A percentile compares a stretch with the other conserved stretches of the same genome.
Conservation (phyloP, 2,329 filamentous ascomycete genomes). For the Fusarium cicatricum region DNA sequence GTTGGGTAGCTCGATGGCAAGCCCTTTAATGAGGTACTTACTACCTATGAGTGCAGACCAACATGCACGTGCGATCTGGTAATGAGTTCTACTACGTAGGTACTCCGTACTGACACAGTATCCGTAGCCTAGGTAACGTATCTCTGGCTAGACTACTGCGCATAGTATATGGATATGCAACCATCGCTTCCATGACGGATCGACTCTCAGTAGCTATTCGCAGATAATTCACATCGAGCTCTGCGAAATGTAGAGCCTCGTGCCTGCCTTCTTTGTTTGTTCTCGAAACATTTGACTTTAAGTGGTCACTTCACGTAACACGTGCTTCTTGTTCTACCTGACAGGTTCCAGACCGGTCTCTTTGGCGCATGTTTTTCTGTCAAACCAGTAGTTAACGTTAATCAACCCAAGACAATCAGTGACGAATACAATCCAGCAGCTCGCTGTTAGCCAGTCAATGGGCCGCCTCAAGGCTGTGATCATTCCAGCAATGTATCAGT, state of each 20-base stretch:
- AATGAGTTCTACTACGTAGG: slow-evolving; percentile 9
- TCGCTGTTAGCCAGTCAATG: background rate
- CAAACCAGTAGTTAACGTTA: too few species aligned
- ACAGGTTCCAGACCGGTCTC: slow-evolving; percentile 1
- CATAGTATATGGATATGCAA: too few species aligned
- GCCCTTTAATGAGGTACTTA: too few species aligned
- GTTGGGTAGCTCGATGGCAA: too few species aligned
- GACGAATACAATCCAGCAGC: background rate
- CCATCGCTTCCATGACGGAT: too few species aligned
- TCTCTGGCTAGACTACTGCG: too few species aligned
- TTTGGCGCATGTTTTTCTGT: background rate
- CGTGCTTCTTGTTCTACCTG: background rate
- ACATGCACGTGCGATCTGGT: slow-evolving; percentile 20
- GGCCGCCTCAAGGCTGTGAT: background rate
- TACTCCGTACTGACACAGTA: too few species aligned
- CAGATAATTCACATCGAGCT: background rate
- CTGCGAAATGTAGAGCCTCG: slow-evolving; percentile 6
- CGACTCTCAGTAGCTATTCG: background rate
- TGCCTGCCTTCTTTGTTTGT: background rate
- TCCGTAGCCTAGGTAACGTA: too few species aligned
- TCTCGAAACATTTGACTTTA: too few species aligned
- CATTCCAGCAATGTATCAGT: background rate
- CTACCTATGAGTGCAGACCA: slow-evolving; percentile 10
- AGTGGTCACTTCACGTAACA: background rate
- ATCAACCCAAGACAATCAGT: background rate